phyloP scores from a whole-genome alignment of 2,329 filamentous ascomycete genomes.

The Trichothecium roseum region DNA sequence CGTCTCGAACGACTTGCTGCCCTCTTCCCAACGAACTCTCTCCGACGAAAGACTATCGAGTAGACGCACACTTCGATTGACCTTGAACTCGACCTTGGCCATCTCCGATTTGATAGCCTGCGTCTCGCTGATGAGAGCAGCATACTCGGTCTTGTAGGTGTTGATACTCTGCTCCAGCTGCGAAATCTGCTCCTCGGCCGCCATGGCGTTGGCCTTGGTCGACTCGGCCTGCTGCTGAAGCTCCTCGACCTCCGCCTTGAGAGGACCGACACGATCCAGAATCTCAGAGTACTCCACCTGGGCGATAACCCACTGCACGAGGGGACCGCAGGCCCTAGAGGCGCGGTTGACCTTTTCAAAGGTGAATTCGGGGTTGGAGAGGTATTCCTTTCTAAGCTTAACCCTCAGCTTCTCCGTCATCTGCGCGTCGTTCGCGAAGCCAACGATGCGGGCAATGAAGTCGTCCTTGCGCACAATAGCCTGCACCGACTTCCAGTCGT shows the following conservation, averaged over 20 bases:
- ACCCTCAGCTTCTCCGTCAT: constrained; percentile 77
- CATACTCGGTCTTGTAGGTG: constrained; percentile 93
- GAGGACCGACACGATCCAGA: constrained; percentile 81
- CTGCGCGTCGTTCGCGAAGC: constrained; percentile 88
- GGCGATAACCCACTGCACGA: constrained; percentile 94
- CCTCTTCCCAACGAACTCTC: constrained; percentile 86
- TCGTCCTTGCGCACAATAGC: constrained; percentile 83
- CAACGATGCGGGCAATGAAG: constrained; percentile 96
- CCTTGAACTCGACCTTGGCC: constrained; percentile 93
- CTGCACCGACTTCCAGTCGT: constrained; percentile 87
- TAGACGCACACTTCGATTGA: constrained; percentile 87
- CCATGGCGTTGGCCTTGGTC: constrained; percentile 87
- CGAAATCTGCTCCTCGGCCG: constrained; percentile 78
- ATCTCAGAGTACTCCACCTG: constrained; percentile 99
- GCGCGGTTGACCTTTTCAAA: constrained; percentile 94
- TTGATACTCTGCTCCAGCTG: constrained; percentile 83
- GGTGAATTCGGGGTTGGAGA: constrained; percentile 90
- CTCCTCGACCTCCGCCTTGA: constrained; percentile 79
- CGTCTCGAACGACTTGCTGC: constrained; percentile 95
- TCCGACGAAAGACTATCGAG: constrained; percentile 94
- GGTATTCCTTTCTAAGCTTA: constrained; percentile 87
- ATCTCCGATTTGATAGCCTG: constrained; percentile 97
- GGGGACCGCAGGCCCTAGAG: constrained; percentile 89
- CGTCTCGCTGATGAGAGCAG: constrained; percentile 89
- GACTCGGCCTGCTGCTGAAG: constrained; percentile 82